Evolutionary conservation across 2,329 filamentous ascomycete genomes (phyloP), one percentile per base, ranked within the genome.

Genomic region (Botrytis cinerea): DNA sequence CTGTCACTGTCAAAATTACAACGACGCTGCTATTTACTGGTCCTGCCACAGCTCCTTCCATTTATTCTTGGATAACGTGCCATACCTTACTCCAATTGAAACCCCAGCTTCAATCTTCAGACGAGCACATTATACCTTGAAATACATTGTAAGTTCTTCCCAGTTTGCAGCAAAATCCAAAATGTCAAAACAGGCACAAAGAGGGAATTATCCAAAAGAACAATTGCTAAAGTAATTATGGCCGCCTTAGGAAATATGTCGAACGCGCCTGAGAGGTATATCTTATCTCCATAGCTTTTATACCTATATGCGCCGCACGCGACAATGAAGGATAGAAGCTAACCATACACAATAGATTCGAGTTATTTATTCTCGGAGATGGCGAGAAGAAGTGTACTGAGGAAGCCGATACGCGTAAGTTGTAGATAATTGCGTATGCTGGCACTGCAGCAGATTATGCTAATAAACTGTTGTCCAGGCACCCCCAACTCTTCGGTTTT

Each of bases 401-500:
- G 84, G 92, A 93, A 81, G 87, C 93, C 10, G 96, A 97, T 82
- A 96, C 95, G 73, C 93, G 95, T 97, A 87, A 83, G 92, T 84
- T 51, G n/a, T 68, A 46, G 18, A 22, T 35, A 22, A 69, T 60
- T 48, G 38, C 35, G 46, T 38, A 68, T 35, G 68, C 7, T 1
- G 51, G 40, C 60, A 25, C 71, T 20, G 1, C 18, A 18, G 38
- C 51, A n/a, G n/a, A 32, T 73, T 22, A 48, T 54, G 18, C 32
- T 64, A 51, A 61, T 72, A 35, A 71, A 63, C 38, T 74, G n/a
- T 14, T 57, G 35, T 66, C 59, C 74, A 96, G 94, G 94, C 80
- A 94, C 97, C 81, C 93, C 95, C 35, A 97, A 97, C 82, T 94
- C 93, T n/a, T 93, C 94, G 16, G 93, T 98, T 83, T 99, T 99